phyloP scores from a whole-genome alignment of 306 rosid genomes.

The Elaeagnus macrophylla region DNA sequence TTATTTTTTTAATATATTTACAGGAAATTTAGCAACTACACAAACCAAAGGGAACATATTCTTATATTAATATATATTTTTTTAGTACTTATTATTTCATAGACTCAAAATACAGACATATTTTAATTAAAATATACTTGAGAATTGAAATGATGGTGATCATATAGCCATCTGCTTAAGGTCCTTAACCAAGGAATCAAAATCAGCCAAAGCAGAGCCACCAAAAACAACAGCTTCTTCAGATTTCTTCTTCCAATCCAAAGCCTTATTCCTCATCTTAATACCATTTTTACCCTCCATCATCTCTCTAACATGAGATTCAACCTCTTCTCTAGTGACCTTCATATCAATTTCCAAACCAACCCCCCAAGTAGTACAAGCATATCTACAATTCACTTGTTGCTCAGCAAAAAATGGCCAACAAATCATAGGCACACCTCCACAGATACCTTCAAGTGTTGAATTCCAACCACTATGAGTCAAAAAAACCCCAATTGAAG shows the following conservation, averaged over 20 bases:
- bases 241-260: slow-evolving; percentile 19
- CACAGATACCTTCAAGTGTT: slow-evolving; percentile 11
- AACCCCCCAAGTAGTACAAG: slow-evolving; percentile 15
- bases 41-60: too few species aligned
- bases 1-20: too few species aligned
- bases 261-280: slow-evolving; percentile 5
- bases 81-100: too few species aligned
- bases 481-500: slow-evolving; percentile 7
- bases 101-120: too few species aligned
- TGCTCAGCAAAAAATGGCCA: slow-evolving; percentile 18
- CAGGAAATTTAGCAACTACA: too few species aligned
- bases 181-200: slow-evolving; percentile 5
- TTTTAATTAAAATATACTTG: too few species aligned
- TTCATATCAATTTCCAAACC: slow-evolving; percentile 10
- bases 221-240: slow-evolving; percentile 4
- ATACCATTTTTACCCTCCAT: slow-evolving; percentile 13
- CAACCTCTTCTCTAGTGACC: slow-evolving; percentile 5
- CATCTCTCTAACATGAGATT: slow-evolving; percentile 9
- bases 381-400: slow-evolving; percentile 16
- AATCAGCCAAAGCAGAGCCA: slow-evolving; percentile 1
- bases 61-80: too few species aligned
- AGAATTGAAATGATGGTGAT: too few species aligned
- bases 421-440: slow-evolving; percentile 13
- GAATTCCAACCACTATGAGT: slow-evolving; percentile 20
- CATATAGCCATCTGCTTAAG: not conserved